phyloP scores from a whole-genome alignment of 2,329 filamentous ascomycete genomes.

The Verticillium longisporum region DNA sequence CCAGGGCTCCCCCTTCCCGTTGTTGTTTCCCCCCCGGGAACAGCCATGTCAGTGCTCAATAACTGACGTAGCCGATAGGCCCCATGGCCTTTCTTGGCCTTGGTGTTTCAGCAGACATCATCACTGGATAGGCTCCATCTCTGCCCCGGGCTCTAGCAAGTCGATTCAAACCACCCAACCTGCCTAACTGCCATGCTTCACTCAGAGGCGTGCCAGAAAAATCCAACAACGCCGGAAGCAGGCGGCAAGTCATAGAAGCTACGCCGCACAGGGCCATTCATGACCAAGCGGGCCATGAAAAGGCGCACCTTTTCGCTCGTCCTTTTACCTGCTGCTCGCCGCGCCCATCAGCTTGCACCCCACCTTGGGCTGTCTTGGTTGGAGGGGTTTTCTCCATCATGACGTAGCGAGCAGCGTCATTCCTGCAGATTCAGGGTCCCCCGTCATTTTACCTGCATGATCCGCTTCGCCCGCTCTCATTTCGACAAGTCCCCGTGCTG shows the following conservation, averaged over 20 bases:
- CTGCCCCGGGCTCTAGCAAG: no score
- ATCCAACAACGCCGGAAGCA: no score
- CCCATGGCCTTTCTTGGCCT: no score
- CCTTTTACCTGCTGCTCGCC: neutral
- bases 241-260: neutral
- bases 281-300: neutral
- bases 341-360: neutral
- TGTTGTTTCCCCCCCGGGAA: no score
- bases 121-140: no score
- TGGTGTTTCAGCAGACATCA: no score
- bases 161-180: no score
- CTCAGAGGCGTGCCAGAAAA: no score
- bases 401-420: constrained; percentile 1
- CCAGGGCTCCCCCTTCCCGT: no score
- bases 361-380: neutral
- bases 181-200: no score
- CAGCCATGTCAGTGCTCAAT: neutral
- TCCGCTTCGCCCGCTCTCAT: neutral
- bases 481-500: neutral
- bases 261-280: neutral
- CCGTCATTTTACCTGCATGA: neutral
- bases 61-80: neutral
- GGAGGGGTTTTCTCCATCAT: constrained; percentile 1
- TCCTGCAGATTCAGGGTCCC: neutral
- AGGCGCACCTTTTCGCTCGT: neutral